phyloP scores from a whole-genome alignment of 2,329 filamentous ascomycete genomes.

The Lecanosticta acicola region DNA sequence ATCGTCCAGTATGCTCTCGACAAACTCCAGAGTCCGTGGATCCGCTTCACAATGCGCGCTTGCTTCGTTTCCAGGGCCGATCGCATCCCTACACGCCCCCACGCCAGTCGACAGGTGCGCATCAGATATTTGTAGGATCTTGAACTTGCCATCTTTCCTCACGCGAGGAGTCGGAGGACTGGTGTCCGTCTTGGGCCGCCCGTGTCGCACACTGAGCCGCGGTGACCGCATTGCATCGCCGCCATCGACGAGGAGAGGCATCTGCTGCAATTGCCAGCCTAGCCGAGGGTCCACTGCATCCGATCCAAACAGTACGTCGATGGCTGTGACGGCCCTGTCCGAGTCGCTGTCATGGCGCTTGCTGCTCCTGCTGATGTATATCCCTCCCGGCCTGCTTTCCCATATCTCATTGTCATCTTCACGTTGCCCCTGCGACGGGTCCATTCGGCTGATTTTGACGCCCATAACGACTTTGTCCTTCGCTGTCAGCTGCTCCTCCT shows the following conservation, averaged over 20 bases:
- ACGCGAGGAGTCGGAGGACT: constrained; percentile 62
- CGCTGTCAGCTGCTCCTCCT: constrained; percentile 71
- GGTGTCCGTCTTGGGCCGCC: constrained; percentile 56
- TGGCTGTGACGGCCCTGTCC: constrained; percentile 66
- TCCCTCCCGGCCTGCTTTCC: constrained; percentile 69
- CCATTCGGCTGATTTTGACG: constrained; percentile 65
- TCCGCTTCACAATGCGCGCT: constrained; percentile 74
- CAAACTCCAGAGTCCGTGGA: constrained; percentile 82
- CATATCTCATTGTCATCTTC: constrained; percentile 59
- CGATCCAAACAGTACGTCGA: constrained; percentile 83
- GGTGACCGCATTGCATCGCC: constrained; percentile 59
- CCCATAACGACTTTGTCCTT: constrained; percentile 77
- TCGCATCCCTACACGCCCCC: constrained; percentile 78
- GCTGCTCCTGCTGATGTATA: constrained; percentile 75
- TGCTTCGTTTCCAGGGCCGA: constrained; percentile 43
- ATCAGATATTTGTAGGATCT: constrained; percentile 95
- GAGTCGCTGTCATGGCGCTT: constrained; percentile 71
- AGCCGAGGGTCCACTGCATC: constrained; percentile 85
- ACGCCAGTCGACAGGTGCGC: constrained; percentile 87
- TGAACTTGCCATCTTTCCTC: constrained; percentile 85
- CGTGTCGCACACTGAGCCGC: constrained; percentile 72
- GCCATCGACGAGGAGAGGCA: constrained; percentile 64
- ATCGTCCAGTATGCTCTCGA: constrained; percentile 75
- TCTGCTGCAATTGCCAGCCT: constrained; percentile 75
- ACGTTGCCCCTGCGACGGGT: constrained; percentile 57